Conservation (phyloP, 306 rosid species). For the Dalbergia cochinchinensis region DNA sequence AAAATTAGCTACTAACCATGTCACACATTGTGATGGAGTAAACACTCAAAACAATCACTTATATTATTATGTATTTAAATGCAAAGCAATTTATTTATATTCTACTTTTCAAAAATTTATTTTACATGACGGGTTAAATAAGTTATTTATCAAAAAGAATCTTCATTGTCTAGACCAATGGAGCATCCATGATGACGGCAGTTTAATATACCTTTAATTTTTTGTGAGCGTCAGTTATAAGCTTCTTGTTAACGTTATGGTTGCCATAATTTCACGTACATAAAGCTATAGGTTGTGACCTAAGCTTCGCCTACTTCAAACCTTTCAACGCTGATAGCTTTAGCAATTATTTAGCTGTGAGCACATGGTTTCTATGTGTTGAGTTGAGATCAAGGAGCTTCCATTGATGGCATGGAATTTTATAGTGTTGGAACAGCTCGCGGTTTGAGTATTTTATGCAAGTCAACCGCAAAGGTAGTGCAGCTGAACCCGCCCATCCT, state of each 20-base stretch:
- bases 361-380: conserved; percentile 22
- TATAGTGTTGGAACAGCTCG: background rate
- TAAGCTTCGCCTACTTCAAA: conserved; percentile 26
- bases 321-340: background rate
- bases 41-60: no score
- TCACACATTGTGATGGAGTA: no score
- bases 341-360: conserved; percentile 29
- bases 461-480: background rate
- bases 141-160: no score
- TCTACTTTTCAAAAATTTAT: no score
- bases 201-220: background rate
- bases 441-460: background rate
- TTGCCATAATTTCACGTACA: conserved; percentile 21
- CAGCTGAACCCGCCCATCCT: background rate
- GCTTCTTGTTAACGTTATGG: conserved; percentile 39
- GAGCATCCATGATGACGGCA: background rate
- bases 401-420: background rate
- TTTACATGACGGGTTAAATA: no score
- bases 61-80: no score
- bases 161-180: background rate
- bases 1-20: no score
- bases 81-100: no score
- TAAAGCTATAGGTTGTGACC: conserved; percentile 21
- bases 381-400: conserved; percentile 25
- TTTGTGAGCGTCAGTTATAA: background rate